Base-by-base conservation (phyloP, 768 basidiomycete species). In the Leccinellum rugosiceps region DNA sequence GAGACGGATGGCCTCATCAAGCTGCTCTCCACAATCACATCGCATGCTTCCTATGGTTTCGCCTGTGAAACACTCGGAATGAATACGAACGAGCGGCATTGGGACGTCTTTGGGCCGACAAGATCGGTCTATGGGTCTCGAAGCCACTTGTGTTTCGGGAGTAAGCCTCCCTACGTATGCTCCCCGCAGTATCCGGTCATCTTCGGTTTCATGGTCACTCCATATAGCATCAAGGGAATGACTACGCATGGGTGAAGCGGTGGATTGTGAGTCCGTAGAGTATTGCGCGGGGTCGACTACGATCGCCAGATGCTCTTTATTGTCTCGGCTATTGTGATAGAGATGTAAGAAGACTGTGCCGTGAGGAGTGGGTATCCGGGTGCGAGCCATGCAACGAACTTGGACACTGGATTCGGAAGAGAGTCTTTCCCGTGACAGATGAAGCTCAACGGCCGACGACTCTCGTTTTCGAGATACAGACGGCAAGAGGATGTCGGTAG, bases 1-100 rank as follows among this genome's bases (percentile, higher is more conserved):
- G n/a, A n/a, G n/a, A n/a, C n/a, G n/a, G n/a, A n/a, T n/a, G n/a
- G n/a, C n/a, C 70, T 98, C 96, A 74, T 98, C 95, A 4, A 99
- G 81, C 72, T 99, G 97, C 74, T 98, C 95, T 13, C 97, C 97
- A 68, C 97, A 99, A 72, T 99, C 97, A 69, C 97, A 99, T 31
- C 97, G 88, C 90, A 97, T 94, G 78, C 94, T 87, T 26, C 97
- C 97, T 57, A 98, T 84, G 8, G 95, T 98, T 74, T 98, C 97
- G 28, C 97, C 97, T 0, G 97, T 99, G 75, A 94, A 98, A 72
- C 97, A 99, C 72, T 99, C 97, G 28, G 94, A 97, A 74, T 99
- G 97, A 51, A 99, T 93, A 38, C 97, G 87, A 45, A 99, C 86
- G 52, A 98, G 83, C 0, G 97, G 94, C 0, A 87, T 74, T 1